Evolutionary conservation across 345 rosid species (phyloP).

Genomic region (Populus simonii): DNA sequence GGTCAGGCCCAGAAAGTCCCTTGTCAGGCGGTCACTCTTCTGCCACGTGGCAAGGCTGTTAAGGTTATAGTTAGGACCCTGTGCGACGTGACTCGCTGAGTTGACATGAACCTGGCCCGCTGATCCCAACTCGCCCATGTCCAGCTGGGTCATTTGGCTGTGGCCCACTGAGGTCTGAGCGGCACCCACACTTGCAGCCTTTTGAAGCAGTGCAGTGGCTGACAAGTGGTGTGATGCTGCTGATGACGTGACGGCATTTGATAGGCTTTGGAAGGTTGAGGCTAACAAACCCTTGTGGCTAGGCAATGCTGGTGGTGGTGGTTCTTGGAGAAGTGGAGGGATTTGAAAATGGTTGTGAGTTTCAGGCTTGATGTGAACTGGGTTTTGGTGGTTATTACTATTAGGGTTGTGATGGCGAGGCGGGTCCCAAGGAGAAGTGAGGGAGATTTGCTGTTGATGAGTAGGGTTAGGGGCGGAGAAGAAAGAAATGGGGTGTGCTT

Average conservation of each 20-base stretch:
- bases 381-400: constrained; percentile 3
- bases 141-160: constrained; percentile 26
- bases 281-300: constrained; percentile 16
- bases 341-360: constrained; percentile 28
- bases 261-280: constrained; percentile 37
- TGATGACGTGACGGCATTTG: constrained; percentile 31
- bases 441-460: constrained; percentile 20
- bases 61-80: constrained; percentile 29
- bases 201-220: constrained; percentile 93
- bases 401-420: constrained; percentile 44
- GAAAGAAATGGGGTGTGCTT: constrained; percentile 17
- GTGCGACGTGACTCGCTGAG: constrained; percentile 23
- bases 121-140: constrained; percentile 26
- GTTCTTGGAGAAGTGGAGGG: constrained; percentile 29
- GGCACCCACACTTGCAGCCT: constrained; percentile 62
- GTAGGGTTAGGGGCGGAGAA: constrained; percentile 26
- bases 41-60: constrained; percentile 55
- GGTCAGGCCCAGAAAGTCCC: constrained; percentile 75
- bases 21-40: constrained; percentile 59
- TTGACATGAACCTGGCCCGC: neutral
- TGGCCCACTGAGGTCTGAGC: constrained; percentile 34
- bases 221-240: constrained; percentile 48
- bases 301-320: constrained; percentile 8
- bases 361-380: constrained; percentile 43
- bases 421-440: constrained; percentile 29